Evolutionary conservation across 1,284 basidiomycete species (phyloP).

Genomic region (Papiliotrema nemorosa): DNA sequence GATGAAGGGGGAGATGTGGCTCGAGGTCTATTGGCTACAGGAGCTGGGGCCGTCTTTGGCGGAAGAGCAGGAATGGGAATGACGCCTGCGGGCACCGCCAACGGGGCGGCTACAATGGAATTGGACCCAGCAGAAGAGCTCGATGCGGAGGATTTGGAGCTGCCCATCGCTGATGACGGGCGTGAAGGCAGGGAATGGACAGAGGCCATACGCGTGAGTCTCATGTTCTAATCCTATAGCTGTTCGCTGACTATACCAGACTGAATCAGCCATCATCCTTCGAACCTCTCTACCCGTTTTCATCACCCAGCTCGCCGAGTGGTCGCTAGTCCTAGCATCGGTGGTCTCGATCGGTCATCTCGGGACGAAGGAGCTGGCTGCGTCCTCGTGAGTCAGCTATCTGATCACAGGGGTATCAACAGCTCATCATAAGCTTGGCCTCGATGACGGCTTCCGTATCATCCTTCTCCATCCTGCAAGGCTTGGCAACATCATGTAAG

Average conservation of each 20-base stretch:
- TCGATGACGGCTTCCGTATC: slow-evolving; percentile 80
- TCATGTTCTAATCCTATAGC: background rate
- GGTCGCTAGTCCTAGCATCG: slow-evolving; percentile 46
- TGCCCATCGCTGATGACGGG: slow-evolving; percentile 38
- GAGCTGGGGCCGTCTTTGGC: slow-evolving; percentile 27
- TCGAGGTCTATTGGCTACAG: slow-evolving; percentile 21
- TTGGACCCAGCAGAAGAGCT: slow-evolving; percentile 47
- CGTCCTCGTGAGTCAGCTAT: slow-evolving; percentile 55
- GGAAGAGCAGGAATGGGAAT: slow-evolving; percentile 18
- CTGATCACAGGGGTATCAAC: too few species aligned
- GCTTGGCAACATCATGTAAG: slow-evolving; percentile 66
- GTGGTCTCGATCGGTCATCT: slow-evolving; percentile 80
- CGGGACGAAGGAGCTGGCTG: slow-evolving; percentile 66
- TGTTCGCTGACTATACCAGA: slow-evolving; percentile 11
- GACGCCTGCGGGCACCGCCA: slow-evolving; percentile 6
- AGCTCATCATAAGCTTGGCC: slow-evolving; percentile 53
- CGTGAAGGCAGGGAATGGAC: slow-evolving; percentile 29
- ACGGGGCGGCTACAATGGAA: slow-evolving; percentile 20
- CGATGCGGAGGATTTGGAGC: slow-evolving; percentile 41
- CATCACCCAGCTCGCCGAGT: slow-evolving; percentile 49
- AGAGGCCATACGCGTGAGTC: slow-evolving; percentile 34
- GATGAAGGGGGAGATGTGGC: slow-evolving; percentile 35
- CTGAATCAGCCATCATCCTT: slow-evolving; percentile 41
- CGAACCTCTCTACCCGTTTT: slow-evolving; percentile 42
- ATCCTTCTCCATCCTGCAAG: slow-evolving; percentile 72